A percentile compares a stretch with the other conserved stretches of the same genome.
These are phyloP conservation scores for Fusarium foetens DNA, from an alignment of 2,329 filamentous ascomycete genomes.

Conservation along the genomic window DNA sequence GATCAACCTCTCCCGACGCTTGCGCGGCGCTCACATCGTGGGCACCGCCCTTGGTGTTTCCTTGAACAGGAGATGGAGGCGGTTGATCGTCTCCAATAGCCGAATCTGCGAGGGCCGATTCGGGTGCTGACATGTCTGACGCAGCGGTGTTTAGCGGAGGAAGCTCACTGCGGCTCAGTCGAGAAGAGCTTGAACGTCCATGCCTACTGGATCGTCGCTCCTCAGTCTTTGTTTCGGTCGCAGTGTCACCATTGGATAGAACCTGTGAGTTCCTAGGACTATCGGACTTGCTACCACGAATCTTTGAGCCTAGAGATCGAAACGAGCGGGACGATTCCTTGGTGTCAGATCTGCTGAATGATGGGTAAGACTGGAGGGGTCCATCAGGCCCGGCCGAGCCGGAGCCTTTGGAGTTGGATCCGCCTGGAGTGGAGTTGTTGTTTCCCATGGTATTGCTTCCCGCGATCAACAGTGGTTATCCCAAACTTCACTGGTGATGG, in stretches of 20 bases:
- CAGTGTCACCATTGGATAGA: conserved; percentile 67
- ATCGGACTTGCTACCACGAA: conserved; percentile 79
- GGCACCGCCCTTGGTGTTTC: conserved; percentile 76
- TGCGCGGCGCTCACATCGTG: conserved; percentile 84
- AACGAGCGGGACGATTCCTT: conserved; percentile 92
- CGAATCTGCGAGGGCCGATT: conserved; percentile 52
- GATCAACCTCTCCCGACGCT: conserved; percentile 88
- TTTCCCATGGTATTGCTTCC: conserved; percentile 71
- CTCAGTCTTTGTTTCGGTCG: conserved; percentile 70
- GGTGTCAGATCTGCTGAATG: conserved; percentile 91
- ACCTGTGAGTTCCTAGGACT: conserved; percentile 83
- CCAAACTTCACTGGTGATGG: conserved; percentile 46
- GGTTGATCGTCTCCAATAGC: conserved; percentile 61
- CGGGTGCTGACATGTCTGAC: conserved; percentile 52
- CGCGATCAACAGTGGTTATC: conserved; percentile 40
- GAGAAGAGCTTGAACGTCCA: conserved; percentile 60
- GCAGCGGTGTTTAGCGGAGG: conserved; percentile 55
- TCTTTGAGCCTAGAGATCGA: conserved; percentile 87
- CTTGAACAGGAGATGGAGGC: conserved; percentile 88
- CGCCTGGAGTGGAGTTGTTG: conserved; percentile 72
- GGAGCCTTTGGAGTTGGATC: conserved; percentile 60
- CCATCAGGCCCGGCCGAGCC: conserved; percentile 56
- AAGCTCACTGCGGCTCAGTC: conserved; percentile 58
- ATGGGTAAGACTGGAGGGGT: conserved; percentile 83
- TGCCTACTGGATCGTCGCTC: conserved; percentile 77